Evolutionary conservation across 129 eudicot species (phyloP), one percentile per base, ranked within the genome.

Genomic region (Kitagawia praeruptora): DNA sequence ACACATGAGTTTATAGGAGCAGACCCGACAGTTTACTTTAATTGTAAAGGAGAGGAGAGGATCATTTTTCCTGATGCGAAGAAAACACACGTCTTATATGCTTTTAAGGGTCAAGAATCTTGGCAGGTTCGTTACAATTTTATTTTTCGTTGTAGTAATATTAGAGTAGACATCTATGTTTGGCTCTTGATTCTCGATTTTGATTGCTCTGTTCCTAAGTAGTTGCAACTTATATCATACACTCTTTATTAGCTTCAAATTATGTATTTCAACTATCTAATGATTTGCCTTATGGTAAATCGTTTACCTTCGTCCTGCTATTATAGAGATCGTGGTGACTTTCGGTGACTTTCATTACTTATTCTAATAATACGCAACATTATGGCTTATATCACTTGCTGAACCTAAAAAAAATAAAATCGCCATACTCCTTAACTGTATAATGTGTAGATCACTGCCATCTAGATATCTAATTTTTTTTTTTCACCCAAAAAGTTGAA

Each of bases 101-200:
- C 69, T 9, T 95, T 90, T 81, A 94, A 79, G 83, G 96, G 91
- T 48, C 92, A 91, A 89, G 98, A 94, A 77, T 94, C 98, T 56
- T 94, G 97, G 93, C 99, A 95, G 99, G 99, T 95, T 76, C 18
- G 81, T 53, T 46, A 41, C 16, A 31, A 31, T 34, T 23, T 5
- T 7, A 47, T 45, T 21, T 45, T 21, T 80, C 4, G 11, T 8
- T 41, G 34, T 49, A 13, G 6, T 28, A 47, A 34, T 31, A 0
- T 3, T 37, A 34, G 44, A 34, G 46, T 70, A 34, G 27, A 70
- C 14, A 31, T 4, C 38, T 70, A 10, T 38, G 6, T n/a, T 70
- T 38, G 25, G n/a, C 38, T 18, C 21, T 38, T 70, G 1, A 14
- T 66, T 12, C 21, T 12, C 21, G 3, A 27, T 31, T 27, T 9